These are phyloP conservation scores for Globisporangium rhizosaccharum DNA, from an alignment of 352 stramenopile species.

Conservation along the genomic window DNA sequence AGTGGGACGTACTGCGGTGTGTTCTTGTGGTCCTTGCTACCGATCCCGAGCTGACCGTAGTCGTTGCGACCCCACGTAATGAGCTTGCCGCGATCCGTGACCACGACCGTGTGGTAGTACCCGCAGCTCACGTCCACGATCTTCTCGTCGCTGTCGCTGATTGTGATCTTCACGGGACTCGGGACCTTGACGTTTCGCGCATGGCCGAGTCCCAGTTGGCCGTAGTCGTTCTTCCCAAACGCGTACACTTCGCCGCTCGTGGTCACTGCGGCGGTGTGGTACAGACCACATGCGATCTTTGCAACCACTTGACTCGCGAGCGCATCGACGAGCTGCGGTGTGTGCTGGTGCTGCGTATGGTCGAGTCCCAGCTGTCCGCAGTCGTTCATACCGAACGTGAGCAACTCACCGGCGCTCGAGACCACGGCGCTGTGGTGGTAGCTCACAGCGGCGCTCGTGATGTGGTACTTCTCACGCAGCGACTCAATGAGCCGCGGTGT, in stretches of 20 bases:
- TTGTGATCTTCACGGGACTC: slow-evolving; percentile 54
- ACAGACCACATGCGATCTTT: slow-evolving; percentile 74
- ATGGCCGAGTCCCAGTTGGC: slow-evolving; percentile 77
- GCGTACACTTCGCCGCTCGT: slow-evolving; percentile 72
- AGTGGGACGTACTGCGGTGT: slow-evolving; percentile 69
- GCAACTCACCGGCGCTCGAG: slow-evolving; percentile 63
- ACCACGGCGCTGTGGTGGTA: slow-evolving; percentile 86
- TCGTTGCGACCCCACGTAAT: slow-evolving; percentile 85
- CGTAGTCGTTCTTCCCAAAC: slow-evolving; percentile 87
- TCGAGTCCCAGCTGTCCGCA: slow-evolving; percentile 80
- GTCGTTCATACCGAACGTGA: slow-evolving; percentile 88
- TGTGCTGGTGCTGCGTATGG: slow-evolving; percentile 82
- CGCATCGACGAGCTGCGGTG: slow-evolving; percentile 68
- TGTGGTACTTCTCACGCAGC: slow-evolving; percentile 77
- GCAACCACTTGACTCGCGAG: slow-evolving; percentile 65
- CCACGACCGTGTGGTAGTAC: slow-evolving; percentile 80
- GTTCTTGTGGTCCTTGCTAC: slow-evolving; percentile 88
- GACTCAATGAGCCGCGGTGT: slow-evolving; percentile 78
- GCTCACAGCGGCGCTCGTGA: slow-evolving; percentile 69
- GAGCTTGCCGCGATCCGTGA: slow-evolving; percentile 79
- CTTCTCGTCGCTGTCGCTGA: slow-evolving; percentile 70
- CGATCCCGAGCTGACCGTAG: slow-evolving; percentile 83
- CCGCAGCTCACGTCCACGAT: slow-evolving; percentile 72
- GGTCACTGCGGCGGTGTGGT: slow-evolving; percentile 70
- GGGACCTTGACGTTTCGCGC: slow-evolving; percentile 73